Conservation (phyloP, 495 filamentous ascomycete species). For the Pseudoneurospora amorphoporcata region DNA sequence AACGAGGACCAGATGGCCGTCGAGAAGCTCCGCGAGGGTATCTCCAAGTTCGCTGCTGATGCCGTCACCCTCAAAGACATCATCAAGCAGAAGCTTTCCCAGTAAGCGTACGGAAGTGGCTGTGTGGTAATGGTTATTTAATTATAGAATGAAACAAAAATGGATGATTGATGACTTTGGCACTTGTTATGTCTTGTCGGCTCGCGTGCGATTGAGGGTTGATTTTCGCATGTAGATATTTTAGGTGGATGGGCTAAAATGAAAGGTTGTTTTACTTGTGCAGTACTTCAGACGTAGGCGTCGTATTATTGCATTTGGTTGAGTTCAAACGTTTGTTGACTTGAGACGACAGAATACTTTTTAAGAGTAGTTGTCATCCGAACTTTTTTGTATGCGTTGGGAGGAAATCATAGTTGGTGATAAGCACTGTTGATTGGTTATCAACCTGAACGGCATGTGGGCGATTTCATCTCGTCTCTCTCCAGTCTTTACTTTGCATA, state of each 20-base stretch:
- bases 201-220: background rate
- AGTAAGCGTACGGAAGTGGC: conserved; percentile 11
- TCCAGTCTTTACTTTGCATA: background rate
- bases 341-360: background rate
- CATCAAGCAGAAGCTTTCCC: conserved; percentile 69
- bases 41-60: conserved; percentile 97
- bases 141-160: background rate
- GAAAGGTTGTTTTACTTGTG: background rate
- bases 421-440: background rate
- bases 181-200: background rate
- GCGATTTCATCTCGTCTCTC: background rate
- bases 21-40: conserved; percentile 97
- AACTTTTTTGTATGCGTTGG: background rate
- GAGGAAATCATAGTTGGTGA: background rate
- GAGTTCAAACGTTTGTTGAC: background rate
- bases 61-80: conserved; percentile 88
- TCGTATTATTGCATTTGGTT: background rate
- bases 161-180: background rate
- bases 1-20: conserved; percentile 99
- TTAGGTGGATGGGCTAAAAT: background rate
- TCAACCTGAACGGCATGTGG: background rate
- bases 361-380: background rate
- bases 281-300: background rate
- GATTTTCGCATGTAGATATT: background rate
- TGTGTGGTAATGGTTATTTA: background rate